phyloP scores from a whole-genome alignment of 2,329 filamentous ascomycete genomes.

The Rutstroemia sp. region DNA sequence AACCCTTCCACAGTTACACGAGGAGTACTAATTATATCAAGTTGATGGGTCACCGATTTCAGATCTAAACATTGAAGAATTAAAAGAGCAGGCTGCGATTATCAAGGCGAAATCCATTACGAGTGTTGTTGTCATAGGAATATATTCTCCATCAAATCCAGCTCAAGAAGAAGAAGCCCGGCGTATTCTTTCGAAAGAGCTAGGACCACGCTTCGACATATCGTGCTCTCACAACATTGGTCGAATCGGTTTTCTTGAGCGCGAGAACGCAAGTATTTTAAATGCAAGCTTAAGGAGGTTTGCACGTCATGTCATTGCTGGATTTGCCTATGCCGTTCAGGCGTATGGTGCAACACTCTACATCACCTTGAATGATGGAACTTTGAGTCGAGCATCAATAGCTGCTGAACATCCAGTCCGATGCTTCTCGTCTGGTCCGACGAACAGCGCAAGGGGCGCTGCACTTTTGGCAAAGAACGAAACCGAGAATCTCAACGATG shows the following conservation, averaged over 20 bases:
- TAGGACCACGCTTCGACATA: constrained; percentile 38
- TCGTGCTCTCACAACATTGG: constrained; percentile 44
- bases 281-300: constrained; percentile 55
- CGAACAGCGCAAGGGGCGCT: constrained; percentile 56
- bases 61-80: constrained; percentile 18
- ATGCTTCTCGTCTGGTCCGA: constrained; percentile 56
- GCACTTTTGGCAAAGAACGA: constrained; percentile 42
- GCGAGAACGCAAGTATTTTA: constrained; percentile 58
- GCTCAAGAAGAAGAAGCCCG: constrained; percentile 44
- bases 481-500: constrained; percentile 12
- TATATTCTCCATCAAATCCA: constrained; percentile 52
- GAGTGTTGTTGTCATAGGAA: constrained; percentile 47
- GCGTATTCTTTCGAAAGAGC: constrained; percentile 34
- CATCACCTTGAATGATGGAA: constrained; percentile 58
- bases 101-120: constrained; percentile 30
- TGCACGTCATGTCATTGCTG: constrained; percentile 47
- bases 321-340: constrained; percentile 46
- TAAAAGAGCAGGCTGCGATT: constrained; percentile 25
- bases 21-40: constrained; percentile 9
- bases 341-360: constrained; percentile 41
- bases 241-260: constrained; percentile 42
- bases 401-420: constrained; percentile 51
- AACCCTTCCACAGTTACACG: not conserved
- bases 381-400: constrained; percentile 44
- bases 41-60: constrained; percentile 24